Evolutionary conservation across 257 asterid genomes (phyloP), one percentile per base, ranked within the genome.

Genomic region (Solanum bulbocastanum): DNA sequence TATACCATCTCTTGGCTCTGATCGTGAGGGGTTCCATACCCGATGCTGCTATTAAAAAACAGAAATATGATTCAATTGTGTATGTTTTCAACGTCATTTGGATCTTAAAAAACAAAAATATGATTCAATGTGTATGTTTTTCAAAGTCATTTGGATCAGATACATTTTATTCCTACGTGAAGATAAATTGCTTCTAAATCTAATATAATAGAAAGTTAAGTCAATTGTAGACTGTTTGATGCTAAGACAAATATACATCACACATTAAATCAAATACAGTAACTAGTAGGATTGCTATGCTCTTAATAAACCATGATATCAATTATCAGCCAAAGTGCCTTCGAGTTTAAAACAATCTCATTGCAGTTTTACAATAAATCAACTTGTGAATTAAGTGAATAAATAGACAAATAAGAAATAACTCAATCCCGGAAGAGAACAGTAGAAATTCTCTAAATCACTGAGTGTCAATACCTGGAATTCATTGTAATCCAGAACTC

Each of bases 401-500:
- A 32, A 36, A 75, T 23, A 27, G 36, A 22, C 30, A 27, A 30
- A 46, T 22, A 60, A 84, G 78, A 52, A 81, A 44, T 79, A 81
- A 81, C 68, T 81, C 85, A 4, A 81, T 36, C 68, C 52, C 30
- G 52, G 6, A 81, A 81, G 35, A 5, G 22, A 46, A 4, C 3
- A 18, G 85, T 81, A 49, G 44, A 49, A 81, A n/a, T 39, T 49
- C 42, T 49, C 32, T 27, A 49, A 81, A 49, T 60, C 85, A 46
- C n/a, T 18, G n/a, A 18, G 69, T 25, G 44, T 36, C 40, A 23
- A 75, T 90, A 97, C 99, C 99, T 94, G 93, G 72, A 95, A 97
- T 90, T 97, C 99, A 87, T 94, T 90, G 62, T 90, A 94, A 93
- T 95, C 96, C 32, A 97, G 90, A 85, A 93, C 95, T 44, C 98